Percentiles rank a stretch among this genome's conserved stretches.
Conservation (phyloP, 1,284 basidiomycete species). For the Ganoderma resinaceum region DNA sequence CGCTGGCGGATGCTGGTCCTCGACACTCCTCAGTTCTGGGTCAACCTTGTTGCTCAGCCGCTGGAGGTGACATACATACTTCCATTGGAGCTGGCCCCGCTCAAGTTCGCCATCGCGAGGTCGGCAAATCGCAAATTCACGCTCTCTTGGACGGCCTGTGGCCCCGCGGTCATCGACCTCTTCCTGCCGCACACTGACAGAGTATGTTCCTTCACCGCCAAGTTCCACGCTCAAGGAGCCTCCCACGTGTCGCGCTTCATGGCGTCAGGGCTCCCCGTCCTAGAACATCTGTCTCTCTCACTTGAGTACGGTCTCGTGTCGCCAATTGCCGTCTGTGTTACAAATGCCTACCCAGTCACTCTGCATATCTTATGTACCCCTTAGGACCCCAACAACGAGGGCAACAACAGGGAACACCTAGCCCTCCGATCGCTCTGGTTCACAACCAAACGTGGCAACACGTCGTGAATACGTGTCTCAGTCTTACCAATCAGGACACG, state of each 20-base stretch:
- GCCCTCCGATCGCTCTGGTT: too few relatives aligned
- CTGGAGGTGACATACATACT: not conserved
- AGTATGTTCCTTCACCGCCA: not conserved
- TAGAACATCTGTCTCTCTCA: not conserved
- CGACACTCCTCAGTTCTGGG: slow-evolving; percentile 5
- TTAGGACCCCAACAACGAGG: too few relatives aligned
- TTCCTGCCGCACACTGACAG: not conserved
- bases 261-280: not conserved
- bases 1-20: not conserved
- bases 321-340: not conserved
- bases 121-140: not conserved
- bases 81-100: not conserved
- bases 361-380: too few relatives aligned
- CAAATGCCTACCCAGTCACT: too few relatives aligned
- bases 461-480: too few relatives aligned
- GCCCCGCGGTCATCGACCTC: not conserved
- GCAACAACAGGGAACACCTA: too few relatives aligned
- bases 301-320: not conserved
- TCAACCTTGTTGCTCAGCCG: not conserved
- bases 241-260: not conserved
- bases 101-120: not conserved
- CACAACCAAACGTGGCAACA: too few relatives aligned
- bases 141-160: not conserved
- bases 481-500: too few relatives aligned
- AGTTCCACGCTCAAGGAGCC: not conserved